Base-by-base conservation (phyloP, 1,139 yeast genomes). In the Sugiyamaella pinicola region DNA sequence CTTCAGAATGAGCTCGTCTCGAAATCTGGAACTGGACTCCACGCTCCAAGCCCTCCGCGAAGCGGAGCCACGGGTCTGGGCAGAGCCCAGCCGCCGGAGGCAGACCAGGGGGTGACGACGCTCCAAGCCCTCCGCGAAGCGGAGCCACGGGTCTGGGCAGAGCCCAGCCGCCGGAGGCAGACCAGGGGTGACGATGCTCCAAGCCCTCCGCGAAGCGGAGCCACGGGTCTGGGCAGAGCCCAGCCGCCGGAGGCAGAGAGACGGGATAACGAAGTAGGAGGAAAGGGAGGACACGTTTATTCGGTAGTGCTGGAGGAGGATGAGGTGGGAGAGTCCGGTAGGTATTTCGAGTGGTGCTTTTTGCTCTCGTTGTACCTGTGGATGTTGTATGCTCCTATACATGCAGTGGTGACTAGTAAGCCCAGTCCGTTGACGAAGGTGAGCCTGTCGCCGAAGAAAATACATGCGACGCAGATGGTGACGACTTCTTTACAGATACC, bases 401-500 rank as follows among this genome's bases (percentile, higher is more conserved):
- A 96, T 13, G 77, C 64, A 51, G 91, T 73, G 0, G 97, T 89
- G n/a, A 90, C 72, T 0, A 78, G 58, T 63, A 93, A 76, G 1
- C 99, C 99, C n/a, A 86, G 55, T 55, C 82, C 72, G 68, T 93
- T 93, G 54, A 88, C 70, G 31, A 77, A 64, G 37, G 85, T 81
- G 50, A 93, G 75, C 38, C 72, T 69, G 69, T 93, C 99, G 37
- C 88, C 86, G 69, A 89, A 87, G 12, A 89, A 77, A 4, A 88
- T 57, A 52, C 85, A 77, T 22, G 96, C 84, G 1, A 85, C 75
- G 31, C 83, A 66, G 43, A 93, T 88, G 0, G 98, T 93, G 49
- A 91, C 74, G 7, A 93, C 75, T 68, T 93, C 99, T 68, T 93
- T 93, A 65, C 91, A 87, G 29, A 93, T 87, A 1, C 99, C 99